phyloP scores from a whole-genome alignment of 2,329 filamentous ascomycete species.

The Polychaeton citri region DNA sequence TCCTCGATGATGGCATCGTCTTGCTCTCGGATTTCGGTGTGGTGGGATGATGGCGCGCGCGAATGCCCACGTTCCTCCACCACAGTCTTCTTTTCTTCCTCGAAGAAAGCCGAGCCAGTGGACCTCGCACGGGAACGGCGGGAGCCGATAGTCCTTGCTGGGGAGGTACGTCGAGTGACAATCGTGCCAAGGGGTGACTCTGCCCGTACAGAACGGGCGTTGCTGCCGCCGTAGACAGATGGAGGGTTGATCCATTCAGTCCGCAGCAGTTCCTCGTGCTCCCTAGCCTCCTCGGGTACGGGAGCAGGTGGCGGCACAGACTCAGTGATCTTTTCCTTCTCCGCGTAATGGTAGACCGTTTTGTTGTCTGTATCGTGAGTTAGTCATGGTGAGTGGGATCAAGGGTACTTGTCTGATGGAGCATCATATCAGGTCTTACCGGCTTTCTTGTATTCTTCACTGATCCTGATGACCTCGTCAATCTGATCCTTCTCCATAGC shows the following conservation, averaged over 20 bases:
- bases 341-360: conserved; percentile 22
- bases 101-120: conserved; percentile 11
- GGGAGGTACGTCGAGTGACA: conserved; percentile 13
- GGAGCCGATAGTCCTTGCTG: conserved; percentile 9
- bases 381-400: too few relatives aligned
- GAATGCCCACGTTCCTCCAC: conserved; percentile 12
- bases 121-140: conserved; percentile 11
- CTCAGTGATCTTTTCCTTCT: conserved; percentile 11
- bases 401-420: too few relatives aligned
- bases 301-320: conserved; percentile 11
- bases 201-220: conserved; percentile 2
- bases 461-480: conserved; percentile 73
- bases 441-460: conserved; percentile 53
- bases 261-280: conserved; percentile 20
- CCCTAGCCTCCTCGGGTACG: conserved; percentile 8
- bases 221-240: conserved; percentile 14
- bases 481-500: conserved; percentile 85
- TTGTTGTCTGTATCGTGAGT: conserved; percentile 19
- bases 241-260: conserved; percentile 27
- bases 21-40: conserved; percentile 17
- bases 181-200: conserved; percentile 13
- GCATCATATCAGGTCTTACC: conserved; percentile 18
- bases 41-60: conserved; percentile 8
- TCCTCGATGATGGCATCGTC: conserved; percentile 18
- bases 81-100: conserved; percentile 17